Evolutionary conservation across 2,329 filamentous ascomycete species (phyloP).

Genomic region (Bipolaris victoriae): DNA sequence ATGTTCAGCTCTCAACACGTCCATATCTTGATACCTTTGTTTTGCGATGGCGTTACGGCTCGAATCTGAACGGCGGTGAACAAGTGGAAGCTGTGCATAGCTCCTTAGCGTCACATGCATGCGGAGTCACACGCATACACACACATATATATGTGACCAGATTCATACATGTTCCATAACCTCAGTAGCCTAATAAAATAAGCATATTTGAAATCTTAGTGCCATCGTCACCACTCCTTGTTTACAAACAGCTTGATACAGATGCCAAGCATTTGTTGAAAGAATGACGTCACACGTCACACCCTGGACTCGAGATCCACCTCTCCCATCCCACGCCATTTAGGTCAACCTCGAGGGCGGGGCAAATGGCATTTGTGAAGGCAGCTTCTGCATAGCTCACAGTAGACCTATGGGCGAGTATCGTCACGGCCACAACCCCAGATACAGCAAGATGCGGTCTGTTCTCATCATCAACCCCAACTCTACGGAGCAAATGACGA

Average conservation of each 20-base stretch:
- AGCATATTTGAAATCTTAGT: not conserved
- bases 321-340: conserved; percentile 17
- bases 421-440: conserved; percentile 20
- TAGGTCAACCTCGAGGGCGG: conserved; percentile 20
- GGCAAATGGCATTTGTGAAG: conserved; percentile 13
- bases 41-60: conserved; percentile 24
- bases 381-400: not conserved
- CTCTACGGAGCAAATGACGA: conserved; percentile 74
- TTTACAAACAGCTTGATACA: not conserved
- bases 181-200: conserved; percentile 22
- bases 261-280: not conserved
- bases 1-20: not conserved
- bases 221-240: not conserved
- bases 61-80: conserved; percentile 1
- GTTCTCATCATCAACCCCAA: conserved; percentile 83
- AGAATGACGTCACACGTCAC: conserved; percentile 19
- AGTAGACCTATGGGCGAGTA: conserved; percentile 36
- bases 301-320: conserved; percentile 21
- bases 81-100: conserved; percentile 1
- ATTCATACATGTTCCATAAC: conserved; percentile 4
- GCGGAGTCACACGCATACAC: too few relatives aligned
- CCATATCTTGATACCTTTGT: conserved; percentile 3
- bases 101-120: not conserved
- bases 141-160: conserved; percentile 2
- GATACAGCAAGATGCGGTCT: conserved; percentile 46